Evolutionary conservation across 2,329 filamentous ascomycete genomes (phyloP), one percentile per base, ranked within the genome.

Genomic region (Colletotrichum paranaense): DNA sequence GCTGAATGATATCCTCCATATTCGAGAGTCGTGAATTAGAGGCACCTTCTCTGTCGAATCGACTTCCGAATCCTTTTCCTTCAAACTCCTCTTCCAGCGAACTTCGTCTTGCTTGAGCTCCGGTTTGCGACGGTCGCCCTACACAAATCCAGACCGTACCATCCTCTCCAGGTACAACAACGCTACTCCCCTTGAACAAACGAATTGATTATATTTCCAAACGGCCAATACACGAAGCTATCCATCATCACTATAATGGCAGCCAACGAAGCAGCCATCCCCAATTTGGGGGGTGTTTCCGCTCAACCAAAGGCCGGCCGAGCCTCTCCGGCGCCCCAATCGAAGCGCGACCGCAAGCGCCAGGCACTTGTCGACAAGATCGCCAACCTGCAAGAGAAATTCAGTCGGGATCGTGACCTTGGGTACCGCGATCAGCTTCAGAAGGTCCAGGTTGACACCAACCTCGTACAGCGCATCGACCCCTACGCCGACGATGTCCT

Each of bases 371-470:
- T 92, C 76, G 95, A 98, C 74, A 92, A 93, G 75, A 89, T 98
- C 7, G 89, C 91, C 53, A 90, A 92, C 68, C 91, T 98, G 83
- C 92, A 92, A 67, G 91, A 93, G 67, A 92, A 92, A 76, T 96
- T 98, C 83, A 90, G 91, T 75, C 90, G 92, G 75, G 95, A 97
- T 79, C 90, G 94, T 76, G 95, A 98, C 82, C 87, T 90, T 75
- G 92, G 95, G 78, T 98, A 97, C 82, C 92, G 95, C 75, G 94
- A 97, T 76, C 95, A 98, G 83, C 89, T 98, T 2, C 93, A 97
- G 79, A 94, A 94, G 76, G 91, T 98, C n/a, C 95, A 98, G 84
- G 92, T 94, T 76, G 95, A 98, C 82, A 95, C 95, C 84, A 94
- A 90, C 72, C 88, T 97, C 58, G 94, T 98, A 76, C 92, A 95